Evolutionary conservation across 768 basidiomycete species (phyloP), one percentile per base, ranked within the genome.

Genomic region (Tricholomella constricta): DNA sequence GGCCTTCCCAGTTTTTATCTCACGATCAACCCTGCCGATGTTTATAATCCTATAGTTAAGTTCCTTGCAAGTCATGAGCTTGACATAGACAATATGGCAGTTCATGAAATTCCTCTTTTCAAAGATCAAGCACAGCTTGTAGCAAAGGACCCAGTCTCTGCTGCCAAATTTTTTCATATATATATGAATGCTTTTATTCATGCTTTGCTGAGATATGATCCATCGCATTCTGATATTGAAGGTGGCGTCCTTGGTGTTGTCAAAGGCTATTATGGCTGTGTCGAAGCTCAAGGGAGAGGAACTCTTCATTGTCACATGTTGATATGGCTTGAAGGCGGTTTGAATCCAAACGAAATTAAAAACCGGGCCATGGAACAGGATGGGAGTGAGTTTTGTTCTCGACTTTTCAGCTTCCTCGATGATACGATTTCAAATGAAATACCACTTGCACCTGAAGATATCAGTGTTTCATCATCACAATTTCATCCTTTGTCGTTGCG

Each of bases 1-100:
- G 77, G 78, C 0, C 6, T 73, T 1, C 77, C 76, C 1, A 72
- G 58, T 26, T 76, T 79, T 34, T 81, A 63, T 56, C 38, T 80
- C 0, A 81, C 78, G 0, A 70, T 80, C 8, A 80, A 79, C 62
- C 78, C 77, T 27, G 69, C 72, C n/a, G 76, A 78, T 55, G 58
- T 74, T 0, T 67, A 74, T 31, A 76, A 72, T 59, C 76, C 76
- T 1, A 2, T 80, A 2, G 65, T 81, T 1, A 68, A 69, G 29
- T 68, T 78, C 43, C 42, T 79, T 0, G 64, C 65, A 1, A 76
- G 78, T 0, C 25, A 22, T 2, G 66, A 76, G 0, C 70, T 74
- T 6, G 65, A 77, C 50, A 38, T 76, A 8, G 71, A 76, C 34
- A 49, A 67, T 10, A 32, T 73, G 0, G 9, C 64, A 0, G 48